Percentiles rank a stretch among this genome's conserved stretches.
Conservation (phyloP, 306 rosid genomes). For the Malus asiatica region DNA sequence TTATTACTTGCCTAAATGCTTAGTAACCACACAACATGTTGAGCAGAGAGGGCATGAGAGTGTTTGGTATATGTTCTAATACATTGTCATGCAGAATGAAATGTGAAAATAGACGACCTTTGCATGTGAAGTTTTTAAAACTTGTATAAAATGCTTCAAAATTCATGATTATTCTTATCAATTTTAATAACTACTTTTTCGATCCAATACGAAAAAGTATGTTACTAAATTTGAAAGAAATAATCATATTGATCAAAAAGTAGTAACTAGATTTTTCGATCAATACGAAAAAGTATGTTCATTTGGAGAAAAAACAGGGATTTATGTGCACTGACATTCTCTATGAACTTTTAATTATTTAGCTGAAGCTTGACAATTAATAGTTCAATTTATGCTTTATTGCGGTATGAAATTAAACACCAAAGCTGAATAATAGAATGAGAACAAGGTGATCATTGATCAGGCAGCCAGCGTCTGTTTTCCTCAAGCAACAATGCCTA, state of each 20-base stretch:
- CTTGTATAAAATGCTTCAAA: background rate
- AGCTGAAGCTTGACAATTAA: background rate
- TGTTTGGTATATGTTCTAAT: background rate
- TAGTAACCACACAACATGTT: background rate
- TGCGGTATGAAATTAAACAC: background rate
- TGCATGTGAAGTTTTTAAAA: background rate
- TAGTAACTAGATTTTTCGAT: too few species aligned
- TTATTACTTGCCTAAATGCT: background rate
- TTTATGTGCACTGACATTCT: background rate
- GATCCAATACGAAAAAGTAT: too few species aligned
- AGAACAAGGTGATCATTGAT: background rate
- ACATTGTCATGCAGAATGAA: background rate
- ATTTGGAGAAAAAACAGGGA: background rate
- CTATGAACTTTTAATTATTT: background rate
- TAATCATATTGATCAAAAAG: too few species aligned
- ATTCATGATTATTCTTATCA: background rate
- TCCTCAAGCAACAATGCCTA: background rate
- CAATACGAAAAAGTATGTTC: background rate
- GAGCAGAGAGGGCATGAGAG: background rate
- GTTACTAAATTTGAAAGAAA: too few species aligned
- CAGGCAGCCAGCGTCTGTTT: background rate
- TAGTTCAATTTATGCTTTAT: background rate
- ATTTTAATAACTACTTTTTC: background rate
- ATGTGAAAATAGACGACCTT: background rate
- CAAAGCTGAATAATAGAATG: background rate